phyloP scores from a whole-genome alignment of 768 basidiomycete species.

The Pleurotus cornucopiae region DNA sequence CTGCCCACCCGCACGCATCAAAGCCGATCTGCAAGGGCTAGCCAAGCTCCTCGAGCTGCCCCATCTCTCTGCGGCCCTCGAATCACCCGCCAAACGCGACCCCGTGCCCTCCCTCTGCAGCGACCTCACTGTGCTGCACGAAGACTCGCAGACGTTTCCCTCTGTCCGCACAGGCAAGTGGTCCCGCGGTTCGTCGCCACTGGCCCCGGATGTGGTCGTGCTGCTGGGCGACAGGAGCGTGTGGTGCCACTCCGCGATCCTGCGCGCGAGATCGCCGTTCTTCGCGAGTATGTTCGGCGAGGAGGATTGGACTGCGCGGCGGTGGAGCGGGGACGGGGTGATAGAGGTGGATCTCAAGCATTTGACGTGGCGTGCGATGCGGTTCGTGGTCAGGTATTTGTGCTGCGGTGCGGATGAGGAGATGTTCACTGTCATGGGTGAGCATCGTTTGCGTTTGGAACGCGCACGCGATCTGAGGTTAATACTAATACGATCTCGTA shows the following conservation, averaged over 20 bases:
- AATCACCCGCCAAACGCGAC: conserved; percentile 53
- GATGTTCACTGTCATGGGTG: conserved; percentile 71
- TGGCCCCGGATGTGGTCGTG: conserved; percentile 67
- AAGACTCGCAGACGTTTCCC: conserved; percentile 22
- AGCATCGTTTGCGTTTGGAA: conserved; percentile 17
- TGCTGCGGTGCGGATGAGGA: conserved; percentile 67
- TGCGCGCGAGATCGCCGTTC: conserved; percentile 81
- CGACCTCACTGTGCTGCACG: conserved; percentile 51
- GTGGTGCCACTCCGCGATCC: conserved; percentile 62
- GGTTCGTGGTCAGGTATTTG: conserved; percentile 69
- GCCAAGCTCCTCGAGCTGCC: conserved; percentile 58
- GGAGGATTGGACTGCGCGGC: conserved; percentile 69
- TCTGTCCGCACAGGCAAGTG: neutral
- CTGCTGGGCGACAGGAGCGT: conserved; percentile 65
- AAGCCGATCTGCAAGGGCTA: conserved; percentile 57
- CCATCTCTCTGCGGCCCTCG: conserved; percentile 48
- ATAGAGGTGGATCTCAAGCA: conserved; percentile 71
- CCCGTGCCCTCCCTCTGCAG: conserved; percentile 42
- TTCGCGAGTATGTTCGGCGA: conserved; percentile 84
- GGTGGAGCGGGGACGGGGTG: conserved; percentile 49
- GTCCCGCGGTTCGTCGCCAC: conserved; percentile 17
- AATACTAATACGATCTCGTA: conserved; percentile 20
- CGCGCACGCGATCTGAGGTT: conserved; percentile 4
- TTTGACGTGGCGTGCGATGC: conserved; percentile 68
- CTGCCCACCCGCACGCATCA: conserved; percentile 44